phyloP scores from a whole-genome alignment of 108 stramenopile genomes.

The Pseudonitzschia multiseries region DNA sequence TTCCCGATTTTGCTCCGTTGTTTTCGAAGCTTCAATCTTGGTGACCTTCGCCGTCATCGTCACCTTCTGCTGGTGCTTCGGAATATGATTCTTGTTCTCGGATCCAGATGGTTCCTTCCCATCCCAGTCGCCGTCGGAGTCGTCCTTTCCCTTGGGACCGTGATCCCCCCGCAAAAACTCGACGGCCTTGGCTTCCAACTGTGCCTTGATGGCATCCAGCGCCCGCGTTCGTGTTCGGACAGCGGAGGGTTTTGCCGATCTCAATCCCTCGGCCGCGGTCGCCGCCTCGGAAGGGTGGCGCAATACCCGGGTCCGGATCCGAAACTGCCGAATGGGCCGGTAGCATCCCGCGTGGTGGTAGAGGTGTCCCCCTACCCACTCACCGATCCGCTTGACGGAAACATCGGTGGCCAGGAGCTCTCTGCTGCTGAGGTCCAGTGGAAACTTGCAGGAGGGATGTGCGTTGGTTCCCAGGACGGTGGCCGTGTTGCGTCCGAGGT shows the following conservation, averaged over 20 bases:
- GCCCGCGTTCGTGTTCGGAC: no score
- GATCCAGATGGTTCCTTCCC: no score
- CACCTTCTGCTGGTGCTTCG: no score
- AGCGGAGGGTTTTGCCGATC: no score
- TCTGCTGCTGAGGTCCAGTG: constrained; percentile 45
- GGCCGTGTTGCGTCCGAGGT: constrained; percentile 26
- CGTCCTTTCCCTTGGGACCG: neutral
- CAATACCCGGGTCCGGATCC: neutral
- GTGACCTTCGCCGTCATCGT: no score
- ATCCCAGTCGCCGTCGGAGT: no score
- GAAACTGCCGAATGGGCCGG: neutral
- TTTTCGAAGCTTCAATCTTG: neutral
- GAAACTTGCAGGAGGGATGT: constrained; percentile 4
- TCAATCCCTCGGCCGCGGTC: neutral
- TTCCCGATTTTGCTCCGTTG: neutral
- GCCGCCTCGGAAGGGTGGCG: no score
- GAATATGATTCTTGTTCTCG: no score
- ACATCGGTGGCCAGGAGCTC: constrained; percentile 42
- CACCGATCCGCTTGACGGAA: constrained; percentile 49
- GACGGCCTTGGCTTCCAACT: neutral
- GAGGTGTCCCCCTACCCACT: constrained; percentile 34
- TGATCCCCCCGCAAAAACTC: constrained; percentile 15
- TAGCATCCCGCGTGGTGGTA: constrained; percentile 47
- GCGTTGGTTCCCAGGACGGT: neutral
- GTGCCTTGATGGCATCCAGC: neutral